Evolutionary conservation across 345 rosid species (phyloP).

Genomic region (Euclidium syriacum): DNA sequence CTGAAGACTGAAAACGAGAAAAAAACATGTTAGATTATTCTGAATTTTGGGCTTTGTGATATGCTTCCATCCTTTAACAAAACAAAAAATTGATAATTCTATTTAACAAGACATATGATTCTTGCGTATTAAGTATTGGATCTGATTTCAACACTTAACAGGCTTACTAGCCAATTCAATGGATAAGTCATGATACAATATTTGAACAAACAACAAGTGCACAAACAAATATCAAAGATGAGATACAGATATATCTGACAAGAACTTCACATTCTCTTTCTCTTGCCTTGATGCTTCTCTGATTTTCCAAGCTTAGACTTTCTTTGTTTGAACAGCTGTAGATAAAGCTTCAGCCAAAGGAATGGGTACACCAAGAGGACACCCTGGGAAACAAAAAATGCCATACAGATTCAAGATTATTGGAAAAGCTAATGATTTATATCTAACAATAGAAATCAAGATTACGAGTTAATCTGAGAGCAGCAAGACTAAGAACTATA

Average conservation of each 20-base stretch:
- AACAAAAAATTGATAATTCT: not conserved
- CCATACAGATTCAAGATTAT: not conserved
- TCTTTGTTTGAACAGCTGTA: conserved; percentile 69
- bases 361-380: conserved; percentile 63
- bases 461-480: not conserved
- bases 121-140: too few relatives aligned
- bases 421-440: not conserved
- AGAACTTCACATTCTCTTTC: conserved; percentile 44
- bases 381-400: conserved; percentile 42
- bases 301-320: conserved; percentile 42
- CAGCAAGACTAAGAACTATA: not conserved
- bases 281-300: conserved; percentile 38
- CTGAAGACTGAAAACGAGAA: not conserved
- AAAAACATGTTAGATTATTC: not conserved
- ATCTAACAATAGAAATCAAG: not conserved
- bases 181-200: not conserved
- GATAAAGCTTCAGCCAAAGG: conserved; percentile 70
- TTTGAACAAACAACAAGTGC: too few relatives aligned
- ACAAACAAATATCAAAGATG: not conserved
- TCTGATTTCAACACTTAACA: too few relatives aligned
- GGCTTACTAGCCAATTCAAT: too few relatives aligned
- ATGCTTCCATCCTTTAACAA: not conserved
- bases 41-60: not conserved
- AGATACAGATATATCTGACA: too few relatives aligned
- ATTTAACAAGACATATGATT: too few relatives aligned